Evolutionary conservation across 495 filamentous ascomycete species (phyloP), one percentile per base, ranked within the genome.

Genomic region (Clohesyomyces aquaticus): DNA sequence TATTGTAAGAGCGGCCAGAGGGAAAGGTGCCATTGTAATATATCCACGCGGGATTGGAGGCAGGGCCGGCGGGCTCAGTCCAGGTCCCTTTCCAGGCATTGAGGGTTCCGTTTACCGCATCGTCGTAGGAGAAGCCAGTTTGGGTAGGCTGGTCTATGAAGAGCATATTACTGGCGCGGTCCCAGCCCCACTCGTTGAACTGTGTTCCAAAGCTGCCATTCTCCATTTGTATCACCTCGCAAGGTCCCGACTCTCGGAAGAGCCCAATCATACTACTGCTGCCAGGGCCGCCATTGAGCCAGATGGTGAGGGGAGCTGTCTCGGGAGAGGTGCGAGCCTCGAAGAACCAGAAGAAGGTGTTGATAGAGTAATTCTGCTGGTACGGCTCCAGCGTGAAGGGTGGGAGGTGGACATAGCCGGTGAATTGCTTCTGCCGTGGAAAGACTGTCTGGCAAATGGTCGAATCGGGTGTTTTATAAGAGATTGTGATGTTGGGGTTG

Each of bases 301-400:
- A 89, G 70, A 90, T 84, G 3, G 85, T 83, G 47, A 89, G 75
- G 29, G 83, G 82, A 3, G 82, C 81, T 22, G 82, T 82, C 47
- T 78, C 67, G 0, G 84, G 79, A 48, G 82, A 78, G 19, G 83
- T 77, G 21, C 85, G 77, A 0, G 85, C 82, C 65, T 85, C 87
- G 62, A 91, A 82, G 70, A 89, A 91, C 88, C 87, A 90, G 75
- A 90, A 91, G 70, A 88, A 90, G 25, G 82, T 88, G 71, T 91
- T 89, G 58, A 87, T 87, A n/a, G 84, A 78, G 67, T 87, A 89
- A 25, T 82, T 72, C 62, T 85, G 80, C 65, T 78, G 68, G 53
- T 73, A 54, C 3, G 51, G 18, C 8, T 45, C 73, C 10, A 86
- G 72, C n/a, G 77, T 79, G 14, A 70, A 70, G 2, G 82, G 78